Base-by-base conservation (phyloP, 2,329 filamentous ascomycete species). In the Geosmithia morbida region DNA sequence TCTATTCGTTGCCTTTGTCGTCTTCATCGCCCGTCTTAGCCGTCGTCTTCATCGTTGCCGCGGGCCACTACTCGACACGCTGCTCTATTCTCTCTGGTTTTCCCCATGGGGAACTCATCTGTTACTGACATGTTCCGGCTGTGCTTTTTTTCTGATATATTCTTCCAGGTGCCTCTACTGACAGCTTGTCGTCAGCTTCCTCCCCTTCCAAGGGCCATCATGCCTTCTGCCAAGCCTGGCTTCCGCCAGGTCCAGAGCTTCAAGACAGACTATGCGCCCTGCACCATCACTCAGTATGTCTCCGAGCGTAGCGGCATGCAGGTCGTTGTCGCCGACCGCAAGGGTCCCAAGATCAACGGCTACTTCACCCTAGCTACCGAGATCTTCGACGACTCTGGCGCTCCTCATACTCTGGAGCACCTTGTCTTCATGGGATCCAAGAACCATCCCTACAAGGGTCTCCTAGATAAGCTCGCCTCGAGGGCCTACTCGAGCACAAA, bases 331-430 rank as follows among this genome's bases (percentile, higher is more conserved):
- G 87, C 94, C 55, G 85, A 97, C 61, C 83, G 88, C 55, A 81
- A 92, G 61, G 90, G 92, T 0, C 92, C 92, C n/a, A 97, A 96
- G 64, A 77, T 96, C 51, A 84, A 86, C 55, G 92, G 92, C 33
- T 95, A 94, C 66, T 98, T 98, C 65, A 84, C 89, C 33, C 75
- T 98, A 47, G 92, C 92, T 33, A 98, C 92, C 2, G 92, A 98
- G 66, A 97, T 98, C 56, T 84, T 94, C 57, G 92, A 98, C 67
- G 88, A 98, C 63, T 97, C 90, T 11, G 92, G 92, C 41, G 85
- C 92, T 14, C 92, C 85, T 5, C 85, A 90, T 59, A 89, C 85
- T 0, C 71, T 90, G n/a, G 84, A 90, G 65, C 84, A 89, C 61
- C 66, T 90, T 14, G 72, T 86, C 53, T 90, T 89, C 60, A 88